Base-by-base conservation (phyloP, 1,284 basidiomycete species). In the Fomitopsis pinicola region DNA sequence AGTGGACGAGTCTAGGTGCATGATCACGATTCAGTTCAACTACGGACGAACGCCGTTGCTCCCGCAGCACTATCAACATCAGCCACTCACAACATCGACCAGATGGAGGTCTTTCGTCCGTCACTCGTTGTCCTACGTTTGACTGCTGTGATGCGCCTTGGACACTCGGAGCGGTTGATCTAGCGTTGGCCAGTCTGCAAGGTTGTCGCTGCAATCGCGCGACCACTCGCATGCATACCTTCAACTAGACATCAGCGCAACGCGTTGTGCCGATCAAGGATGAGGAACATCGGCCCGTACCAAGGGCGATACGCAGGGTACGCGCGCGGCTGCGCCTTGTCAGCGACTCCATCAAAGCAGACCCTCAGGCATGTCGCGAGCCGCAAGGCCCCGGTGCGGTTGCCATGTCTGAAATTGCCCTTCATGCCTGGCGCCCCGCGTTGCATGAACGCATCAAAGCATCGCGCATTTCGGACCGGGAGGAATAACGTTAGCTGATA, bases 261-360 rank as follows among this genome's bases (percentile, higher is more conserved):
- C 35, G n/a, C 35, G 12, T 14, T 3, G 17, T 38, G 52, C 52
- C 52, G 52, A 38, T 54, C 35, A 50, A 33, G 6, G 28, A 15
- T 50, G n/a, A 54, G 52, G 52, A 36, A 54, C 52, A 38, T 54
- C 52, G 52, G 52, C 8, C 52, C 52, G 52, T 54, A 38, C n/a
- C 19, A 30, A 22, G 44, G 28, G 30, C 17, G 33, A 38, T 38
- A 54, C n/a, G 6, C 48, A 17, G 30, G 12, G 10, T 50, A 50
- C 48, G 48, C 48, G 48, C 48, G 48, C 48, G 48, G 48, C 28
- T 50, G 48, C 48, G 48, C 5, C 48, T 12, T 50, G 48, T 33
- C 35, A 38, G 15, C 52, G 5, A 54, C 52, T 54, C n/a, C 36
- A 33, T 50, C 48, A 50, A 30, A 50, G 48, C 28, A 4, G 5